Base-by-base conservation (phyloP, 768 basidiomycete species). In the Mycena kentingensis region DNA sequence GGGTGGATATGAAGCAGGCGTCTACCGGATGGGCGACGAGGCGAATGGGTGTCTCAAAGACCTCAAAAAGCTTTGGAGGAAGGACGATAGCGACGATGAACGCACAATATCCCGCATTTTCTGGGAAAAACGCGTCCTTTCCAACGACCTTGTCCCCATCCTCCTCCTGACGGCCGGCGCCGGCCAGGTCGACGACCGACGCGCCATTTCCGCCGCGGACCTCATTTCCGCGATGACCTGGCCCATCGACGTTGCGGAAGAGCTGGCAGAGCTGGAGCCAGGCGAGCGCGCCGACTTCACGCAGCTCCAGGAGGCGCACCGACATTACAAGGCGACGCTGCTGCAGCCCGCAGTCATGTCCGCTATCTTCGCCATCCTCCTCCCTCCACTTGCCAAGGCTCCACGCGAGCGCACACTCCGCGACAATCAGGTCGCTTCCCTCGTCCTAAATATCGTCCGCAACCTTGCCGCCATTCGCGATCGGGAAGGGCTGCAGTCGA, bases 141-240 rank as follows among this genome's bases (percentile, higher is more conserved):
- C 84, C 7, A 94, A 92, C 58, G 96, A 98, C 70, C 76, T 98
- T 44, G 71, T 98, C 18, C 88, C 93, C 16, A 88, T 98, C 49
- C 76, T 98, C 12, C 76, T 90, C 43, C 80, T 80, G 53, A 93
- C 91, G 0, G 88, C 90, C 1, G 89, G 90, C 11, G 81, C 83
- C 46, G 90, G 90, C 0, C 69, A 76, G 19, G 84, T 88, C 27
- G 90, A 92, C 58, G 90, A 93, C 69, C 89, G 87, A 61, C 77
- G 90, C 42, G 92, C 91, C 0, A 80, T 96, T 24, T 82, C 86
- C 1, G 88, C 87, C 57, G 87, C 85, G 7, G 97, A 98, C 66
- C 75, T 99, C 21, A 86, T 98, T 66, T 90, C 93, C 0, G 94
- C 95, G 0, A 91, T 99, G 90, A 98, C 96, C 1, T 99, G 97